Conservation (phyloP, 2,329 filamentous ascomycete genomes). For the Didymosphaeria variabile region DNA sequence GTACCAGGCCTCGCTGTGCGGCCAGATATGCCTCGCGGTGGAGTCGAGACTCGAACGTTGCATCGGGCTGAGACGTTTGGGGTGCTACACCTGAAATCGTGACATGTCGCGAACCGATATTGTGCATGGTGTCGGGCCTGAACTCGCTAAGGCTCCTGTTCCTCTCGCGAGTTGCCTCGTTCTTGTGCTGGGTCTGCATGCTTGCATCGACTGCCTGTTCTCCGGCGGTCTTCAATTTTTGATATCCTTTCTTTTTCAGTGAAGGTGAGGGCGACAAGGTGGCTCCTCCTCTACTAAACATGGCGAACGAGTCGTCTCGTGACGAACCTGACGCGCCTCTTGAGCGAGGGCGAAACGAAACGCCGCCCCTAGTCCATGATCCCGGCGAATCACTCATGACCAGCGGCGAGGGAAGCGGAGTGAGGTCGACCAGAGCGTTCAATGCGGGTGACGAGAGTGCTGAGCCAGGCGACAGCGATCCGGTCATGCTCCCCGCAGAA, state of each 20-base stretch:
- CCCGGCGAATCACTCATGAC: slow-evolving; percentile 53
- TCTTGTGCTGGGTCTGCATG: slow-evolving; percentile 41
- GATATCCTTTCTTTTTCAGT: slow-evolving; percentile 59
- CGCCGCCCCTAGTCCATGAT: slow-evolving; percentile 52
- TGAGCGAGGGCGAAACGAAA: slow-evolving; percentile 44
- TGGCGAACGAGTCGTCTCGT: slow-evolving; percentile 43
- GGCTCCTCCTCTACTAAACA: slow-evolving; percentile 35
- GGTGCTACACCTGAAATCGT: slow-evolving; percentile 64
- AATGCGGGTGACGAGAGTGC: slow-evolving; percentile 59
- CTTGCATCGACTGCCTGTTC: slow-evolving; percentile 50
- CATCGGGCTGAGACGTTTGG: slow-evolving; percentile 56
- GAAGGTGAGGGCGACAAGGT: slow-evolving; percentile 49
- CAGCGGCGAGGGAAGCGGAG: slow-evolving; percentile 62
- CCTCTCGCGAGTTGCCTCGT: slow-evolving; percentile 63
- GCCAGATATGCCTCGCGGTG: slow-evolving; percentile 85
- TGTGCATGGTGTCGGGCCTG: slow-evolving; percentile 73
- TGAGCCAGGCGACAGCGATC: slow-evolving; percentile 56
- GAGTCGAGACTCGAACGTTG: slow-evolving; percentile 63
- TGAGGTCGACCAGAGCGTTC: slow-evolving; percentile 59
- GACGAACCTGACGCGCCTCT: slow-evolving; percentile 42
- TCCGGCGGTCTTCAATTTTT: slow-evolving; percentile 52
- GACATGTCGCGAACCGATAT: slow-evolving; percentile 73
- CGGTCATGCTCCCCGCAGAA: slow-evolving; percentile 55
- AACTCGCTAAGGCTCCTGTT: slow-evolving; percentile 93
- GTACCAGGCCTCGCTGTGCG: slow-evolving; percentile 75